Base-by-base conservation (phyloP, 2,329 filamentous ascomycete species). In the Penicillium sp. region DNA sequence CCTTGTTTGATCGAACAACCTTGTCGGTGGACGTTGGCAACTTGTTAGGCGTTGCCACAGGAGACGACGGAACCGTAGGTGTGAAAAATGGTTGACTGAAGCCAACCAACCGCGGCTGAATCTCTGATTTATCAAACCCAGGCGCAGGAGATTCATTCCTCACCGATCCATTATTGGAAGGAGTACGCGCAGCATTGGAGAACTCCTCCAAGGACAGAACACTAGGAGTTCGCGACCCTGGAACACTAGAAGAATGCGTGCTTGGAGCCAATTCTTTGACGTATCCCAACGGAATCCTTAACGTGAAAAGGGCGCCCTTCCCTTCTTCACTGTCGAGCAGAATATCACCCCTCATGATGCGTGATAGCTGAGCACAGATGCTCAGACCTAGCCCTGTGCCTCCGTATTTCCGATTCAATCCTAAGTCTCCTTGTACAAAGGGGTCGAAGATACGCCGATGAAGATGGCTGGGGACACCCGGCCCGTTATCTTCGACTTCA, bases 381-480 rank as follows among this genome's bases (percentile, higher is more conserved):
- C 87, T 92, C 46, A 96, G 70, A 1, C 91, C 91, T 1, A 95
- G 75, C 3, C 91, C 91, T 1, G 91, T 95, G 13, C 91, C 91
- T 14, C 89, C 89, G 64, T 86, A 95, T 63, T 93, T 93, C 68
- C 89, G 95, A 73, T 87, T 95, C 13, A 96, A 73, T 0, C 89
- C 88, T 1, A 93, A 74, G 64, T 95, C 90, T n/a, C 88, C 91
- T 69, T 96, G 91, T 0, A 95, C 88, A 64, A 96, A 96, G 0
- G 91, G 91, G 67, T 95, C 91, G 65, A 96, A 96, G 9, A 96
- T 89, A 58, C 85, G 85, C 49, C 88, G 77, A 59, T 90, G 89
- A 68, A 95, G 81, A 55, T 86, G 75, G 6, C 84, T 80, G 0
- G 89, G 82, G 48, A 95, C 95, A 25, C 91, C 91, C 0, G 89